phyloP scores from a whole-genome alignment of 345 rosid genomes.

The Salix arbutifolia region DNA sequence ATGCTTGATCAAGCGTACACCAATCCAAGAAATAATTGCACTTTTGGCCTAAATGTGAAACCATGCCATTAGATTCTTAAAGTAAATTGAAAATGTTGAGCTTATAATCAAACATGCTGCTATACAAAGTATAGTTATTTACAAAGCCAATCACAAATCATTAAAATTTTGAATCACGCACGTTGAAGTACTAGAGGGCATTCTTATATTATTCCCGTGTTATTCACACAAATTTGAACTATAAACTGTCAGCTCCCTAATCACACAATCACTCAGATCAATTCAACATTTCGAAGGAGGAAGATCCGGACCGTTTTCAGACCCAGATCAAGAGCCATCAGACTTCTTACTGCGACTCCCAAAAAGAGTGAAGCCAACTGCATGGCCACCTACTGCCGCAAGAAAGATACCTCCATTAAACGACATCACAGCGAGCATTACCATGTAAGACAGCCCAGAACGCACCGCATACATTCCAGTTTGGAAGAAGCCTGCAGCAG shows the following conservation, averaged over 20 bases:
- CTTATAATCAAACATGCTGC: too few relatives aligned
- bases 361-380: constrained; percentile 59
- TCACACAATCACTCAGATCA: not conserved
- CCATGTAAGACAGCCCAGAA: constrained; percentile 58
- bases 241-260: too few relatives aligned
- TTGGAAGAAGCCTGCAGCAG: constrained; percentile 48
- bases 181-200: too few relatives aligned
- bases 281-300: constrained; percentile 10
- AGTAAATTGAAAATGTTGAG: too few relatives aligned
- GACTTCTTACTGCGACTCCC: constrained; percentile 47
- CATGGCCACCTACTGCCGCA: constrained; percentile 64
- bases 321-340: constrained; percentile 18
- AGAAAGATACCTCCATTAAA: constrained; percentile 76
- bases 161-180: too few relatives aligned
- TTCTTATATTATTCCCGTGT: not conserved
- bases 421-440: constrained; percentile 74
- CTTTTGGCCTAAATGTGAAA: too few relatives aligned
- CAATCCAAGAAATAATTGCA: too few relatives aligned
- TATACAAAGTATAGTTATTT: too few relatives aligned
- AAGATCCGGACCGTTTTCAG: constrained; percentile 10
- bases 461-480: constrained; percentile 52
- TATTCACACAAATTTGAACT: not conserved
- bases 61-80: too few relatives aligned
- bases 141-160: too few relatives aligned
- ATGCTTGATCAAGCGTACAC: too few relatives aligned